Conservation (phyloP, 805 yeast species). For the Candida ficus region DNA sequence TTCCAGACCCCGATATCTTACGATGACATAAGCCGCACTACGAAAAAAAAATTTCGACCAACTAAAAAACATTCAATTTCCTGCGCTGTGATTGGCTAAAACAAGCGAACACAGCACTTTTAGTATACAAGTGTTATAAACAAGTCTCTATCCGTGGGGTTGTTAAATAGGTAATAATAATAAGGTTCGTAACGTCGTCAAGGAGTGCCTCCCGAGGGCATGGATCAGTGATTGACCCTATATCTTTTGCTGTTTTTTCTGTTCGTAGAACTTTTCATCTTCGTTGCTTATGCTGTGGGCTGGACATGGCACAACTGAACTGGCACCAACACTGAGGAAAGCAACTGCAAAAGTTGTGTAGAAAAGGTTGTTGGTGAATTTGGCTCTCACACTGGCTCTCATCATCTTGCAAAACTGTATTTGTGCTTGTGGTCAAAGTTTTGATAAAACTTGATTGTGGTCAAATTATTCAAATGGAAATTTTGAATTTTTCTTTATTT, state of each 20-base stretch:
- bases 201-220: neutral
- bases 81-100: neutral
- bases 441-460: no score
- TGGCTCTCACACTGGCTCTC: constrained; percentile 50
- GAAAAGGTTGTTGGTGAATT: constrained; percentile 48
- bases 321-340: constrained; percentile 38
- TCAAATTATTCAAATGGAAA: neutral
- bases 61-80: neutral
- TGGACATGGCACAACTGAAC: constrained; percentile 40
- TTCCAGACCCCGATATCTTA: no score
- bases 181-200: constrained; percentile 8
- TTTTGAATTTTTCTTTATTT: no score
- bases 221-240: neutral
- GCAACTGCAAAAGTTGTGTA: constrained; percentile 60
- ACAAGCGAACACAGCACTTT: neutral
- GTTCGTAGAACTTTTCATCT: constrained; percentile 27
- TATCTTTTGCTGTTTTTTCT: constrained; percentile 8
- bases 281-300: constrained; percentile 38
- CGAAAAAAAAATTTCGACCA: neutral
- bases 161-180: neutral
- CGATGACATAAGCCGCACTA: no score
- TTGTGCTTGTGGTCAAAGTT: no score
- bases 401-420: constrained; percentile 26
- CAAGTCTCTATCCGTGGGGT: neutral
- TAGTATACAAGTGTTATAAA: neutral